Evolutionary conservation across 495 filamentous ascomycete genomes (phyloP), one percentile per base, ranked within the genome.

Genomic region (Xylaria intraflava): DNA sequence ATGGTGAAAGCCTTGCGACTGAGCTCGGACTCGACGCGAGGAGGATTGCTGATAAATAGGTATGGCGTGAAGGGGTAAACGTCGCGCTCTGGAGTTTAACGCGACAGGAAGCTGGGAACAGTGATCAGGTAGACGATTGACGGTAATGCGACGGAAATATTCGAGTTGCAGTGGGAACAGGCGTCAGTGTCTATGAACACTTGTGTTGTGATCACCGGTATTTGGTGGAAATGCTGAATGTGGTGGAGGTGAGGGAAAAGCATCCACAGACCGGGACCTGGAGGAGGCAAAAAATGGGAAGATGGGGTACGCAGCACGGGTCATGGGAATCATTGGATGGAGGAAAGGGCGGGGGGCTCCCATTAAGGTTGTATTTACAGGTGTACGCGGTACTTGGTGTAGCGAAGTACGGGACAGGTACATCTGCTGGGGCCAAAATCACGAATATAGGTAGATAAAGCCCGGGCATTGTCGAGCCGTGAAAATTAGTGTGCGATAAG

Each of bases 201-300:
- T 16, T 41, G 17, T 22, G 51, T 39, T 31, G 42, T 41, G 42
- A 39, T 33, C 24, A 22, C 49, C 14, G 14, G 51, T n/a, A 10
- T 9, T 8, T 6, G 19, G 33, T 26, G 1, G 19, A 38, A 20
- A 33, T 19, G 22, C 30, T 39, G 44, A 39, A 33, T 36, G 45
- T 11, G 43, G 35, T 41, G 22, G 35, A 20, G 45, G 1, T 16
- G 14, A 24, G 33, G 35, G 22, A 50, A 49, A 55, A 46, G 35
- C 9, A 8, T 17, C n/a, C 35, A 38, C 35, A 38, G 10, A 48
- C 40, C 31, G 46, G 22, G 3, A 19, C 30, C 35, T 38, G 31
- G 33, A 27, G 44, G 35, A 17, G 35, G 35, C 35, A 38, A 36
- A 52, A 51, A 42, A 51, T 31, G 38, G 24, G 49, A 51, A 43